Percentiles rank a stretch among this genome's conserved stretches.
phyloP scores from a whole-genome alignment of 78 protist species.

The Andalucia godoyi region DNA sequence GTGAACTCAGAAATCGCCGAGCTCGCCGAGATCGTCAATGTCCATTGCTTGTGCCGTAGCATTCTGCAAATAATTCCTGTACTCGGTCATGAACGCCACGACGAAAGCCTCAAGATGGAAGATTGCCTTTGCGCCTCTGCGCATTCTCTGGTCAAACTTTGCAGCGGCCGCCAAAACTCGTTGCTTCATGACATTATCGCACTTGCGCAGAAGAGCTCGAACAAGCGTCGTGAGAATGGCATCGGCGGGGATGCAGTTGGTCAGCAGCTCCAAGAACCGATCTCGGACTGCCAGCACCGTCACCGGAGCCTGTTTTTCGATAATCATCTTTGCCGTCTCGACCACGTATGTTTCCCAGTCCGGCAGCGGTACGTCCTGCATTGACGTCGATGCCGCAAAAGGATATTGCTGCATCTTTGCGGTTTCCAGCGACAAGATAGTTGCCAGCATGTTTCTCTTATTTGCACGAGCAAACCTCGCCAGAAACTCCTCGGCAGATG shows the following conservation, averaged over 20 bases:
- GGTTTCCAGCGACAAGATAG: conserved; percentile 59
- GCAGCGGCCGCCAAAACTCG: background rate
- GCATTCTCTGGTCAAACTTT: conserved; percentile 52
- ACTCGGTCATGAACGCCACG: conserved; percentile 75
- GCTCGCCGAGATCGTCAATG: too few species aligned
- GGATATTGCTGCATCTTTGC: background rate
- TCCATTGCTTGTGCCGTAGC: too few species aligned
- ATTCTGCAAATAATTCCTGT: conserved; percentile 37
- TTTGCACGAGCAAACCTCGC: too few species aligned
- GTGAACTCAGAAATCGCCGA: too few species aligned
- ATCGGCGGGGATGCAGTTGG: conserved; percentile 89
- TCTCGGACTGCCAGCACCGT: conserved; percentile 47
- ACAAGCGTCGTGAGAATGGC: conserved; percentile 50
- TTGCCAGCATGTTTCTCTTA: too few species aligned
- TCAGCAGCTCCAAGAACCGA: conserved; percentile 78
- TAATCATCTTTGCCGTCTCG: conserved; percentile 36
- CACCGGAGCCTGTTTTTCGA: conserved; percentile 61
- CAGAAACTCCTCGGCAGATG: too few species aligned
- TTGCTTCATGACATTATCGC: background rate
- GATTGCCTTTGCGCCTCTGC: conserved; percentile 73
- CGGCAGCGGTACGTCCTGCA: conserved; percentile 12
- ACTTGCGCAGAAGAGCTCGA: background rate
- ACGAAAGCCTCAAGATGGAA: conserved; percentile 92
- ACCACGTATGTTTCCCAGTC: conserved; percentile 78
- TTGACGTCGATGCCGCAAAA: background rate